Evolutionary conservation across 306 rosid genomes (phyloP), one percentile per base, ranked within the genome.

Genomic region (Chamaecrista fasciculata): DNA sequence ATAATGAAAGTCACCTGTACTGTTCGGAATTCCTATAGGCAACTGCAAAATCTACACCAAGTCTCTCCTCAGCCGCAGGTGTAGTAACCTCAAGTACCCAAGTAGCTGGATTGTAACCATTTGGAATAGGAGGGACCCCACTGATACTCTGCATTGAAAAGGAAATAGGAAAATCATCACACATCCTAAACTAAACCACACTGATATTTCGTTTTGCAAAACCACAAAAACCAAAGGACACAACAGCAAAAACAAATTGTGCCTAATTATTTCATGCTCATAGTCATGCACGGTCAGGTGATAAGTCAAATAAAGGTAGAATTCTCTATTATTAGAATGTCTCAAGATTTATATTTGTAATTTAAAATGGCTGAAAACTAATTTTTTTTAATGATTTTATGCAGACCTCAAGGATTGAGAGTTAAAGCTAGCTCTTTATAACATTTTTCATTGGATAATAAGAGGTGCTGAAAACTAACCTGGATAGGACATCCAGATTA

Each of bases 31-130:
- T 76, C 49, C 61, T 62, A 53, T 89, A 87, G 23, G 79, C 5
- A 42, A 47, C 69, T 5, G 96, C 81, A 24, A 87, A 89, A 67
- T 92, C 95, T 46, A 15, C 42, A 34, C 88, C 82, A 33, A 84
- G 56, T 76, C 61, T 92, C 62, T 74, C 79, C 74, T 92, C 96
- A 62, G 86, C 62, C 26, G 89, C 83, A 31, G 84, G 75, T 14
- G 96, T 89, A 18, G 96, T 84, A 56, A 89, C 80, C 78, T 92
- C 98, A 28, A 92, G 92, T 89, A 89, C 84, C 98, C 98, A 87
- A 18, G 98, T 89, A 21, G 98, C 96, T 72, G 98, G 98, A 72
- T 92, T 92, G 80, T 89, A 89, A 70, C 80, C 81, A 48, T 43
- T 62, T 0, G 82, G 80, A 79, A 92, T 87, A 26, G 87, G 82